Percentiles rank a stretch among this genome's conserved stretches.
These are phyloP conservation scores for Groenewaldozyma sp. DNA, from an alignment of 1,139 yeast species.

Conservation along the genomic window DNA sequence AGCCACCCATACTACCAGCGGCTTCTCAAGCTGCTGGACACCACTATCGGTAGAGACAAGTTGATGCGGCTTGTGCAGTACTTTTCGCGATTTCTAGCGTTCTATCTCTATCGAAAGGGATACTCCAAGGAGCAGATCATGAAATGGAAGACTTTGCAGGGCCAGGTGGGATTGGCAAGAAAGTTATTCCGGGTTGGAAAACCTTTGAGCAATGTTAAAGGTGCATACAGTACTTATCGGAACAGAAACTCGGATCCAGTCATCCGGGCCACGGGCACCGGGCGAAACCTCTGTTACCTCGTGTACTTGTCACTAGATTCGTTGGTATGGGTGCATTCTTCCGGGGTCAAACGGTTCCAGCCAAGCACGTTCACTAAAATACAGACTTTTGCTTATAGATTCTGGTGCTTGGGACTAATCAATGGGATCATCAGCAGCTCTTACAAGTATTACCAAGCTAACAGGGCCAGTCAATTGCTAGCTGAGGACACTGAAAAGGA, in stretches of 20 bases:
- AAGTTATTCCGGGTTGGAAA: conserved; percentile 81
- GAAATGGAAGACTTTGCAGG: conserved; percentile 44
- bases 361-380: conserved; percentile 19
- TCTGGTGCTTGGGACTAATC: conserved; percentile 70
- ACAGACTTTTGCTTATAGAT: conserved; percentile 37
- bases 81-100: conserved; percentile 62
- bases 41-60: conserved; percentile 59
- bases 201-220: conserved; percentile 66
- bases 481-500: conserved; percentile 31
- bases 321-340: conserved; percentile 54
- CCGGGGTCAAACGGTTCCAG: conserved; percentile 28
- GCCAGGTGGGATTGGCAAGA: conserved; percentile 59
- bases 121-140: conserved; percentile 42
- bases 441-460: conserved; percentile 37
- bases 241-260: conserved; percentile 65
- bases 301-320: conserved; percentile 71
- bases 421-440: conserved; percentile 53
- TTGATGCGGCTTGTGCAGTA: conserved; percentile 73
- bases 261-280: conserved; percentile 47
- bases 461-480: conserved; percentile 30
- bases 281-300: conserved; percentile 65
- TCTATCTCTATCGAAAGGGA: conserved; percentile 54
- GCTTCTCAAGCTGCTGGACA: conserved; percentile 36
- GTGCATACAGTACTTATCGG: conserved; percentile 59
- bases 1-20: conserved; percentile 63